phyloP scores from a whole-genome alignment of 495 filamentous ascomycete species.

The Penicillium cinerascens region DNA sequence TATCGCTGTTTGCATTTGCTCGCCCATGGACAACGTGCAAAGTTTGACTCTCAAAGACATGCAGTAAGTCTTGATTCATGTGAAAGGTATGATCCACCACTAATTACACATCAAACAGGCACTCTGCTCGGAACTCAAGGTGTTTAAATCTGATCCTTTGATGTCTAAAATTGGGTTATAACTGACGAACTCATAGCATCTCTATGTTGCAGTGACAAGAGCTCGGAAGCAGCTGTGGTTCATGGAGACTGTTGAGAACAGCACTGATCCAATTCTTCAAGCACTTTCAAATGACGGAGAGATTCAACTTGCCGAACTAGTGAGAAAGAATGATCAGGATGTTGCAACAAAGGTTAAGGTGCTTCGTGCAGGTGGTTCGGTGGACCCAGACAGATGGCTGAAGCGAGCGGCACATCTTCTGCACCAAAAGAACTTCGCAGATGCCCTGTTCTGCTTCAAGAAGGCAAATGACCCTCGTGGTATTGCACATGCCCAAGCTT shows the following conservation, averaged over 20 bases:
- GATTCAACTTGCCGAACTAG: constrained; percentile 9
- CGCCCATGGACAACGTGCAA: background rate
- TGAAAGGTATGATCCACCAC: background rate
- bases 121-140: constrained; percentile 27
- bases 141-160: background rate
- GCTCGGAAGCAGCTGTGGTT: constrained; percentile 25
- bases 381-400: constrained; percentile 14
- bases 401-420: constrained; percentile 14
- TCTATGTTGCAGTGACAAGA: constrained; percentile 31
- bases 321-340: constrained; percentile 11
- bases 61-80: background rate
- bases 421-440: constrained; percentile 15
- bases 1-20: constrained; percentile 13
- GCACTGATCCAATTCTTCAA: constrained; percentile 9
- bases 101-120: constrained; percentile 2
- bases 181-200: constrained; percentile 9
- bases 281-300: constrained; percentile 1
- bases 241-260: constrained; percentile 17
- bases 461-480: constrained; percentile 11
- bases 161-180: background rate
- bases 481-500: constrained; percentile 12
- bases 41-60: constrained; percentile 23
- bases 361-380: constrained; percentile 10
- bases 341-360: constrained; percentile 10
- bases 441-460: constrained; percentile 15